Evolutionary conservation across 208 protist genomes (phyloP), one percentile per base, ranked within the genome.

Genomic region (Crithidia fasciculata): DNA sequence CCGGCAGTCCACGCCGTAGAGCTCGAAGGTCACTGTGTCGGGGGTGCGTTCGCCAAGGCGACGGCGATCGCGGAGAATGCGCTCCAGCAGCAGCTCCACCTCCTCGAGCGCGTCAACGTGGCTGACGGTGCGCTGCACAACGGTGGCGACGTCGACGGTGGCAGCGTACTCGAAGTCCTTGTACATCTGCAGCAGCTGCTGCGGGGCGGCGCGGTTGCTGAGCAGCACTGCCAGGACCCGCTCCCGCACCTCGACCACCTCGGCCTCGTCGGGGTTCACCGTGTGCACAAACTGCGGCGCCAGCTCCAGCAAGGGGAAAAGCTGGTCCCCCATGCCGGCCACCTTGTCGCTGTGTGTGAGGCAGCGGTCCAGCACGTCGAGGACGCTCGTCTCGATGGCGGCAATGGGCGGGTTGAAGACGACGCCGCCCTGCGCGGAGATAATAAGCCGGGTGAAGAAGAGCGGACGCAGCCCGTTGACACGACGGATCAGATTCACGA

Each of bases 151-250:
- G 54, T 96, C 64, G 9, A 72, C 77, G 15, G 82, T 66, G 8
- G 96, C 77, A 10, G 96, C 72, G 80, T 98, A 98, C 62, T 96
- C 95, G 72, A 98, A 98, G 6, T 82, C 83, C 56, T 85, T 83
- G 70, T 98, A 98, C 92, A 98, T 93, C 56, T 95, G 87, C 45
- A 87, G 81, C 28, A 98, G 82, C 77, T 98, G 93, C 61, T 70
- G 78, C 37, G 95, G 95, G 28, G 92, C 95, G 65, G 92, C 83
- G 19, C 81, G 78, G 77, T 96, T 97, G 19, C 84, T 83, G 19
- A 63, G 74, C 59, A 98, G 76, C 45, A 86, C 82, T 53, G 72
- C 70, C 55, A 82, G 66, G n/a, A 98, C 76, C 18, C 86, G 76
- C 52, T 75, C 61, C 15, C 82, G 78, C 45, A 82, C 79, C 10